phyloP scores from a whole-genome alignment of 1,139 yeast species.

The Scheffersomyces stambukii region DNA sequence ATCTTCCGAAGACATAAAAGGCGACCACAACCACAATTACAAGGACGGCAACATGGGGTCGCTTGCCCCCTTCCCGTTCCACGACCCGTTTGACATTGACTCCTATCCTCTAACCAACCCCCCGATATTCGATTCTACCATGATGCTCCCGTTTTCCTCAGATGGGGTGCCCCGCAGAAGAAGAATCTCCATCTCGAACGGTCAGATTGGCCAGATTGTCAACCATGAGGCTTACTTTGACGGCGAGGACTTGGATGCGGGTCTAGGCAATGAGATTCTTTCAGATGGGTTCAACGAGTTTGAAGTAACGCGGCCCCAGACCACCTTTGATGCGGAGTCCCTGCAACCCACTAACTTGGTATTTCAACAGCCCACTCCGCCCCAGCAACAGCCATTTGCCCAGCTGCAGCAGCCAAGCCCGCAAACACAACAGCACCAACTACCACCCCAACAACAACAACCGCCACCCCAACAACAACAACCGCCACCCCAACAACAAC shows the following conservation, averaged over 20 bases:
- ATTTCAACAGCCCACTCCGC: background rate
- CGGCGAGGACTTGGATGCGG: conserved; percentile 12
- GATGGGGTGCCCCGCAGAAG: conserved; percentile 53
- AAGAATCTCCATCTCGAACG: conserved; percentile 69
- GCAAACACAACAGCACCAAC: background rate
- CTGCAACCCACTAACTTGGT: background rate
- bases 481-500: conserved; percentile 2
- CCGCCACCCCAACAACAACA: conserved; percentile 2
- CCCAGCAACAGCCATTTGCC: background rate
- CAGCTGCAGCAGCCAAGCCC: conserved; percentile 1
- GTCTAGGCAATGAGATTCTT: no score
- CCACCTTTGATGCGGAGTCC: conserved; percentile 1
- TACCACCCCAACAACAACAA: conserved; percentile 2
- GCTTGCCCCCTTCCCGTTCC: conserved; percentile 12
- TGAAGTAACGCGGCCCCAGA: conserved; percentile 7
- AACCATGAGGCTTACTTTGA: conserved; percentile 42
- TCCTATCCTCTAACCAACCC: conserved; percentile 63
- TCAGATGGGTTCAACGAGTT: conserved; percentile 7
- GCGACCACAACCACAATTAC: conserved; percentile 1
- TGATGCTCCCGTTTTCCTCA: conserved; percentile 34
- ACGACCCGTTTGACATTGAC: conserved; percentile 39
- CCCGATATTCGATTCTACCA: conserved; percentile 56
- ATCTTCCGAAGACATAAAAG: background rate
- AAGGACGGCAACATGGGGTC: no score
- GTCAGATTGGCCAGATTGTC: conserved; percentile 70